Evolutionary conservation across 192 early-diverging fungal species (phyloP).

Genomic region (Podila minutissima): DNA sequence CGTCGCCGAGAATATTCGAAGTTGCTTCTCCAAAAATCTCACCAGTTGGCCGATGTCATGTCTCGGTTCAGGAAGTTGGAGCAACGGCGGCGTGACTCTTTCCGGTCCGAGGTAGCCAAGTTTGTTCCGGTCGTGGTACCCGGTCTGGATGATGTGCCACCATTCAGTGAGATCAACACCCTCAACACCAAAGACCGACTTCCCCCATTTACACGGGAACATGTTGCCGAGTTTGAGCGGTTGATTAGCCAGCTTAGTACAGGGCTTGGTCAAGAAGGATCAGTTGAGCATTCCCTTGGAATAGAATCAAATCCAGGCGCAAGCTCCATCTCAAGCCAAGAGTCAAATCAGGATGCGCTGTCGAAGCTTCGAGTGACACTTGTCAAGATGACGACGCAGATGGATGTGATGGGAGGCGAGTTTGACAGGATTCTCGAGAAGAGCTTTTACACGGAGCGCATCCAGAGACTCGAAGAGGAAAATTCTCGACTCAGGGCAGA

Average conservation of each 20-base stretch:
- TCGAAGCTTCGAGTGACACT: slow-evolving; percentile 35
- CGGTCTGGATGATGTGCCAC: slow-evolving; percentile 55
- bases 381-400: slow-evolving; percentile 51
- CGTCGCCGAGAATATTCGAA: slow-evolving; percentile 61
- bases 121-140: slow-evolving; percentile 50
- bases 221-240: slow-evolving; percentile 50
- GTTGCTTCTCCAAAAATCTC: slow-evolving; percentile 50
- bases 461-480: slow-evolving; percentile 37
- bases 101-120: slow-evolving; percentile 51
- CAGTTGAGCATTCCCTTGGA: slow-evolving; percentile 13
- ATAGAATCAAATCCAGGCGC: slow-evolving; percentile 15
- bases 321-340: slow-evolving; percentile 29
- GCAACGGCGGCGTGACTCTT: slow-evolving; percentile 50
- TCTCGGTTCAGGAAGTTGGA: slow-evolving; percentile 49
- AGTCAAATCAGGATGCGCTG: slow-evolving; percentile 34
- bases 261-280: slow-evolving; percentile 9
- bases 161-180: slow-evolving; percentile 60
- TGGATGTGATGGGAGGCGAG: slow-evolving; percentile 56
- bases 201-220: slow-evolving; percentile 51
- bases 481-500: slow-evolving; percentile 36
- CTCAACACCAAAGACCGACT: slow-evolving; percentile 38
- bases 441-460: slow-evolving; percentile 48
- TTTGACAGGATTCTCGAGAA: slow-evolving; percentile 55
- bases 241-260: slow-evolving; percentile 33
- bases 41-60: slow-evolving; percentile 55